phyloP scores from a whole-genome alignment of 148 eudicot species.

The Fallopia convolvulus region DNA sequence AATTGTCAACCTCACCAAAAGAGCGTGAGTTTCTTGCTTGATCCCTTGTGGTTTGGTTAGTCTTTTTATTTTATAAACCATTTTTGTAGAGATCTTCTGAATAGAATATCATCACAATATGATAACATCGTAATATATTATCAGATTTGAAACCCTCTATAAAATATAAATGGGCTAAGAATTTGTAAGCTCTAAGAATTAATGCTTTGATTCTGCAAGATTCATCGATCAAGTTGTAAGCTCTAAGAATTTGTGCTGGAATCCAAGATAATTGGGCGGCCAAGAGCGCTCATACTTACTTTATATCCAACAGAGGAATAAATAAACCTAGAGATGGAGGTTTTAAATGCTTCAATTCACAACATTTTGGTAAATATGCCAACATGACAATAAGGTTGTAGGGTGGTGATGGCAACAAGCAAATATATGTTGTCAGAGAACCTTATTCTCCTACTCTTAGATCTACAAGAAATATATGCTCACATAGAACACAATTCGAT shows the following conservation, averaged over 20 bases:
- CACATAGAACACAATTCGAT: background rate
- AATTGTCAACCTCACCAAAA: too few species aligned
- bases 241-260: background rate
- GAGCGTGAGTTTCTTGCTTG: too few species aligned
- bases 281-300: too few species aligned
- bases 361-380: background rate
- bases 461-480: background rate
- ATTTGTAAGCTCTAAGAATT: background rate
- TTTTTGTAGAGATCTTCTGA: too few species aligned
- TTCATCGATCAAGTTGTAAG: background rate
- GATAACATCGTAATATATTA: too few species aligned
- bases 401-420: background rate
- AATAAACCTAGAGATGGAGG: background rate
- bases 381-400: background rate
- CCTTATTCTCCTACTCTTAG: background rate
- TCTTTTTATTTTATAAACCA: too few species aligned
- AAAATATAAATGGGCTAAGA: too few species aligned
- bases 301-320: background rate
- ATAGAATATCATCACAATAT: too few species aligned
- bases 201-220: background rate
- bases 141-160: too few species aligned
- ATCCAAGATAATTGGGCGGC: background rate
- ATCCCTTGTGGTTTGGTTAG: too few species aligned
- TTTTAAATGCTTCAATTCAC: background rate
- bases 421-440: background rate